These are phyloP conservation scores for Microsporum audouinii DNA, from an alignment of 2,329 filamentous ascomycete species.

Conservation along the genomic window DNA sequence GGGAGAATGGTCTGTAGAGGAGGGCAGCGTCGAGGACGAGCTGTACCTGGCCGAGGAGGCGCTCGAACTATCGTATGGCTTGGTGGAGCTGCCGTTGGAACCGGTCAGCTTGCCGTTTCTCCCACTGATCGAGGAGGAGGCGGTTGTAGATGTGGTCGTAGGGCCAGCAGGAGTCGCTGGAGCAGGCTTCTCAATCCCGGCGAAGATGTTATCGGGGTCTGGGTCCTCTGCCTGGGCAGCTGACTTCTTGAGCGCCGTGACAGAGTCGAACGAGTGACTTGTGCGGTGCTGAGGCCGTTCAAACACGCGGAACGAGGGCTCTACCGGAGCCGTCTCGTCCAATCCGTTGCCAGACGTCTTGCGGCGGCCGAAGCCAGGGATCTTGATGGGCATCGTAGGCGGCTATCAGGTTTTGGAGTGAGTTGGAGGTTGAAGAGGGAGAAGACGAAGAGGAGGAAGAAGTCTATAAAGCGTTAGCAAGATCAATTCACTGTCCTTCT, in stretches of 20 bases:
- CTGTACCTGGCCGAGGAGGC: slow-evolving; percentile 42
- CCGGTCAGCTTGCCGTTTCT: slow-evolving; percentile 19
- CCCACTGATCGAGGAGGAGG: neutral
- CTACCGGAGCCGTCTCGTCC: slow-evolving; percentile 34
- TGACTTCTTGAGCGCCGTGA: slow-evolving; percentile 23
- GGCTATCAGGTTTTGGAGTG: neutral
- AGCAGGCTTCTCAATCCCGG: slow-evolving; percentile 23
- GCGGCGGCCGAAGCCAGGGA: slow-evolving; percentile 42
- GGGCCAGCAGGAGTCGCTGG: slow-evolving; percentile 19
- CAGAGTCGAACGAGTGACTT: slow-evolving; percentile 35
- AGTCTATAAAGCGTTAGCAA: neutral
- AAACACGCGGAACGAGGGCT: slow-evolving; percentile 44
- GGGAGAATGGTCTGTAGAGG: slow-evolving; percentile 39
- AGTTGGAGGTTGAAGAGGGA: neutral
- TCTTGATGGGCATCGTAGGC: slow-evolving; percentile 43
- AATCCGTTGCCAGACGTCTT: slow-evolving; percentile 46
- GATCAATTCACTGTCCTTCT: neutral
- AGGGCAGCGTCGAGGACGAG: slow-evolving; percentile 45
- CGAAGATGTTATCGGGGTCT: slow-evolving; percentile 30
- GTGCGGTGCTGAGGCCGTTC: slow-evolving; percentile 36
- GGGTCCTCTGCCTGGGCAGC: slow-evolving; percentile 26
- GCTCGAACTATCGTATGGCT: slow-evolving; percentile 33
- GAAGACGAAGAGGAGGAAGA: neutral
- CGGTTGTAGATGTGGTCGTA: neutral
- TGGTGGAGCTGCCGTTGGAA: slow-evolving; percentile 37